These are phyloP conservation scores for Naganishia liquefaciens DNA, from an alignment of 1,284 basidiomycete species.

Conservation along the genomic window DNA sequence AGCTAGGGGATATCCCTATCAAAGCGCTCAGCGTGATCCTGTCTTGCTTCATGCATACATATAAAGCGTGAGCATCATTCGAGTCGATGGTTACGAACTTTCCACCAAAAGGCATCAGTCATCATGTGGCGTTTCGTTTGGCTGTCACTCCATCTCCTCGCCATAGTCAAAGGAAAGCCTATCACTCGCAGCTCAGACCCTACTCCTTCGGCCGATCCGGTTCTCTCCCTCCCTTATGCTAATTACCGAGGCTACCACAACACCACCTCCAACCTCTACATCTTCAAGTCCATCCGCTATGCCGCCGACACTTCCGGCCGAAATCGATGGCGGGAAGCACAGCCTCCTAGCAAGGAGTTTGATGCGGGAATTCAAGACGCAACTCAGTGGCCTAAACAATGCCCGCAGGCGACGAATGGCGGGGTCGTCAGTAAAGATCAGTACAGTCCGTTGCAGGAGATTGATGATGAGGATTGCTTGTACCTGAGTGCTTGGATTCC, in stretches of 20 bases:
- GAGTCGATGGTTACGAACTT: too few species aligned
- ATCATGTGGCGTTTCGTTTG: background rate
- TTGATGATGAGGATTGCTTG: slow-evolving; percentile 52
- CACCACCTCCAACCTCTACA: slow-evolving; percentile 31
- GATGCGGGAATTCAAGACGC: slow-evolving; percentile 29
- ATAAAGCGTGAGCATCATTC: too few species aligned
- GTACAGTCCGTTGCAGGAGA: slow-evolving; percentile 30
- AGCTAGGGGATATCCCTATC: too few species aligned
- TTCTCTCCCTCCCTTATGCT: slow-evolving; percentile 32
- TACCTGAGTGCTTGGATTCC: slow-evolving; percentile 50
- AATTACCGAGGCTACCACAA: slow-evolving; percentile 35
- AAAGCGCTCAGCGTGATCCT: too few species aligned
- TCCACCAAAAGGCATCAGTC: background rate
- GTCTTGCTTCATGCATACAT: too few species aligned
- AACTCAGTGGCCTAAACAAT: slow-evolving; percentile 30
- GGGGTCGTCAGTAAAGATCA: slow-evolving; percentile 22
- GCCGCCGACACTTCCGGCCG: slow-evolving; percentile 28
- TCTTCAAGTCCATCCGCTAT: slow-evolving; percentile 32
- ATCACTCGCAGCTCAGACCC: background rate
- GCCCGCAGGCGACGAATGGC: slow-evolving; percentile 34
- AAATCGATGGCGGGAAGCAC: slow-evolving; percentile 35
- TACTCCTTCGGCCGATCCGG: slow-evolving; percentile 1
- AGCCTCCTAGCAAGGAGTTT: slow-evolving; percentile 22
- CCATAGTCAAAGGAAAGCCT: background rate
- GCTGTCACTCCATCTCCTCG: background rate